Evolutionary conservation across 139 green algal species (phyloP), one percentile per base, ranked within the genome.

Genomic region (Volvox africanus): DNA sequence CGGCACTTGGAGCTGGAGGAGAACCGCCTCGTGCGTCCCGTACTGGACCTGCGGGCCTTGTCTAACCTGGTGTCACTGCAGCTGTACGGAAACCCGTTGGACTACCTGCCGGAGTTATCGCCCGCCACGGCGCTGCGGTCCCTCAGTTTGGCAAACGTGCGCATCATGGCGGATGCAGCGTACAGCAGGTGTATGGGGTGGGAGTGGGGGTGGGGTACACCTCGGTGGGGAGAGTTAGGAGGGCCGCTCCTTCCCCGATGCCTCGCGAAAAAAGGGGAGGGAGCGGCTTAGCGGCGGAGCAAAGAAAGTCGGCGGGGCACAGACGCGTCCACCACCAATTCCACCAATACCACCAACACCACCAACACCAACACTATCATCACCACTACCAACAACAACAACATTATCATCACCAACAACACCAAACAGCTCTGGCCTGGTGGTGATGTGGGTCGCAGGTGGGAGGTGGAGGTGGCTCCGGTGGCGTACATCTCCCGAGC

Each of bases 71-170:
- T 88, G 30, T 91, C 76, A 22, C 92, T 95, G 32, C 94, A 90
- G 86, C 93, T 99, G 77, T 97, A 95, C 89, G 96, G 94, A 93
- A 99, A 99, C 94, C 97, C 97, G 0, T 93, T 99, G 68, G 98
- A 99, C 91, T 98, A 98, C 92, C 95, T 99, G 68, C 98, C 98
- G 0, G 97, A 99, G 93, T 97, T 99, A 44, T 93, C 94, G 6
- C 96, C 96, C 36, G 98, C 96, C 83, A 83, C 86, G 0, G 82
- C 89, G 33, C 94, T 99, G 85, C 95, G 95, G 28, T 95, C 95
- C 80, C 92, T 99, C 68, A 97, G 96, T 61, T 87, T 98, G 61
- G 95, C 94, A 76, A 97, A 98, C 79, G 93, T 97, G 85, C 87
- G 92, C 76, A 92, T 97, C 73, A 89, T 91, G 62, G 91, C 93